Conservation (phyloP, 1,139 yeast species). For the Casaregolazyma suthepensis region DNA sequence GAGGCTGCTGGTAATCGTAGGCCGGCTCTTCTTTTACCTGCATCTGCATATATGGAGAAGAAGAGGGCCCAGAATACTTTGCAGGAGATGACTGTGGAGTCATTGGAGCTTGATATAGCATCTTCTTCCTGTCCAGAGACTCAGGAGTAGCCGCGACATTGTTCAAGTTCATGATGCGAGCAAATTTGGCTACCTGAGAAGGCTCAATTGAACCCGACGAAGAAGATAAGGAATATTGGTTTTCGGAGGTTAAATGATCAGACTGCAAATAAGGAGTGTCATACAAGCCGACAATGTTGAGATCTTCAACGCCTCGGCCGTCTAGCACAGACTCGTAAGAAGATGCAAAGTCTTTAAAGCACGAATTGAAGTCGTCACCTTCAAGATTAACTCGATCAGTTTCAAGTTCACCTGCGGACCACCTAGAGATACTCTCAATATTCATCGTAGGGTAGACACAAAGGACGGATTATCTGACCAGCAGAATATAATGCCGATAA, state of each 20-base stretch:
- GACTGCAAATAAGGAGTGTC: not conserved
- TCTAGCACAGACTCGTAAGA: constrained; percentile 29
- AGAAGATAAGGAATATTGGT: not conserved
- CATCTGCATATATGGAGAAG: not conserved
- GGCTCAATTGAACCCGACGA: constrained; percentile 1
- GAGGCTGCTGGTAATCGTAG: constrained; percentile 1
- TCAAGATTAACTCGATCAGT: constrained; percentile 22
- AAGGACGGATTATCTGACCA: constrained; percentile 6
- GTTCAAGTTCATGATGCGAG: constrained; percentile 22
- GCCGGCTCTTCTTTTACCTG: not conserved
- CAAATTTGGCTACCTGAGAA: constrained; percentile 22
- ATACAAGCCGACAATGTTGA: constrained; percentile 21
- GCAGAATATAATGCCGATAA: constrained; percentile 4
- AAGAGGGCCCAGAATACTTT: constrained; percentile 10
- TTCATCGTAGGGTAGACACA: constrained; percentile 1
- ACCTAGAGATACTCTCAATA: constrained; percentile 4
- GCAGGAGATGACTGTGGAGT: constrained; percentile 19
- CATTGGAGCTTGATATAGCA: constrained; percentile 13
- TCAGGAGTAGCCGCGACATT: constrained; percentile 17
- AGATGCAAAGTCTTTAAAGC: constrained; percentile 26
- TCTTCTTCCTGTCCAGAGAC: constrained; percentile 10
- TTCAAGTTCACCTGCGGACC: constrained; percentile 7
- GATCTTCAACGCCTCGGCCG: constrained; percentile 25
- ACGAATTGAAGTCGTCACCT: constrained; percentile 31
- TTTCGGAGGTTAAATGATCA: not conserved